Evolutionary conservation across 2,329 filamentous ascomycete genomes (phyloP), one percentile per base, ranked within the genome.

Genomic region (Lecanicillium sp.): DNA sequence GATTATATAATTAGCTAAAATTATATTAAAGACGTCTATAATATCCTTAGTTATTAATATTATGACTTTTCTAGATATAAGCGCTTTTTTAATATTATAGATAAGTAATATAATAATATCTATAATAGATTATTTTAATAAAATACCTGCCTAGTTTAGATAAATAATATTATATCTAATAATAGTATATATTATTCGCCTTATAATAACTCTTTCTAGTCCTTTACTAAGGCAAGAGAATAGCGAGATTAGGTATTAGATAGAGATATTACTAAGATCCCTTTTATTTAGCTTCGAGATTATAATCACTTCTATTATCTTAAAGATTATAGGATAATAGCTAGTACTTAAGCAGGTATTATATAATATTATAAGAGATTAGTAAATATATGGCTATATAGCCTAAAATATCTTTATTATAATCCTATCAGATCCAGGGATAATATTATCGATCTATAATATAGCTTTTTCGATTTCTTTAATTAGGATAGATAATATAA

Each of bases 191-290:
- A 44, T 45, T 8, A 54, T 38, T 25, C 45, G 38, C 33, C 42
- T 42, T 30, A 46, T 47, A 9, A 55, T 41, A 4, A 56, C 33
- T 13, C 48, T 40, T 40, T 56, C 49, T 8, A 55, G 45, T 2
- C 52, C 45, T 38, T 56, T 56, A 13, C 50, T 43, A 3, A 57
- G 45, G 22, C 33, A 51, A 4, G 44, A 51, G 5, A 54, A 47
- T 11, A 56, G 45, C 33, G 49, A 51, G 28, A 54, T 55, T 3
- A 43, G 48, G 11, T 47, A 41, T 43, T 40, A 56, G 16, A 45
- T 45, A 13, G 42, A 32, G 5, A 45, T 45, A 2, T 27, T 37
- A 6, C 38, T 44, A 8, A 46, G 42, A 37, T 54, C 40, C n/a
- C n/a, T n/a, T n/a, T n/a, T n/a, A n/a, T n/a, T n/a, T n/a, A n/a